Conservation (phyloP, 1,284 basidiomycete genomes). For the Mycena citricolor region DNA sequence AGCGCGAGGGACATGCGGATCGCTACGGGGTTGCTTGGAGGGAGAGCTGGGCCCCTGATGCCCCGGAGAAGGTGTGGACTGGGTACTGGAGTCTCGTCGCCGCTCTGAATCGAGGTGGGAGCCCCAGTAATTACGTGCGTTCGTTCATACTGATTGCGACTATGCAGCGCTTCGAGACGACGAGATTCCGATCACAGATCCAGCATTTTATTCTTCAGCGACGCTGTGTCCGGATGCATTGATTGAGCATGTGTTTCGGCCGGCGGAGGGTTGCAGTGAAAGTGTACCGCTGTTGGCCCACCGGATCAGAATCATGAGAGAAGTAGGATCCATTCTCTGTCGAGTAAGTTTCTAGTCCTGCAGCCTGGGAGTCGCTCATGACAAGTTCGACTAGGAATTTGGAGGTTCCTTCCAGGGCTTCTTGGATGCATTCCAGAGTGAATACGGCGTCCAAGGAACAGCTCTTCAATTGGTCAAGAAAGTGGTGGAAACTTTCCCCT, state of each 20-base stretch:
- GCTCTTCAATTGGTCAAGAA: slow-evolving; percentile 71
- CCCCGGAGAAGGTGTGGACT: slow-evolving; percentile 53
- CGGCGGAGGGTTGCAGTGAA: slow-evolving; percentile 56
- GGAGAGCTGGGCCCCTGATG: slow-evolving; percentile 50
- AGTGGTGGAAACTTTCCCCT: slow-evolving; percentile 69
- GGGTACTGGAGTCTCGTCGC: slow-evolving; percentile 85
- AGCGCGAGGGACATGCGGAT: slow-evolving; percentile 50
- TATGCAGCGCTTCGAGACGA: slow-evolving; percentile 53
- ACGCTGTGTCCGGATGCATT: slow-evolving; percentile 62
- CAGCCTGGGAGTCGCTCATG: slow-evolving; percentile 6
- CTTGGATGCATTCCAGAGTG: slow-evolving; percentile 57
- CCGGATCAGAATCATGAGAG: slow-evolving; percentile 69
- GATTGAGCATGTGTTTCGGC: slow-evolving; percentile 65
- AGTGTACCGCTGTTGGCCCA: slow-evolving; percentile 64
- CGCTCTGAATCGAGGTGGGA: slow-evolving; percentile 69
- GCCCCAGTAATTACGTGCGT: slow-evolving; percentile 1
- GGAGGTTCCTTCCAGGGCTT: slow-evolving; percentile 71
- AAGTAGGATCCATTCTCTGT: slow-evolving; percentile 68
- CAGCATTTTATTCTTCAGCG: slow-evolving; percentile 70
- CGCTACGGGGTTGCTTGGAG: slow-evolving; percentile 78
- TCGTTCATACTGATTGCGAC: slow-evolving; percentile 5
- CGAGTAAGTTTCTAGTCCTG: slow-evolving; percentile 43
- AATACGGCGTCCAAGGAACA: slow-evolving; percentile 52
- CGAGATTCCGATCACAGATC: slow-evolving; percentile 72
- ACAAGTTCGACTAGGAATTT: slow-evolving; percentile 47